These are phyloP conservation scores for Geum urbanum DNA, from an alignment of 306 rosid genomes.

Conservation along the genomic window DNA sequence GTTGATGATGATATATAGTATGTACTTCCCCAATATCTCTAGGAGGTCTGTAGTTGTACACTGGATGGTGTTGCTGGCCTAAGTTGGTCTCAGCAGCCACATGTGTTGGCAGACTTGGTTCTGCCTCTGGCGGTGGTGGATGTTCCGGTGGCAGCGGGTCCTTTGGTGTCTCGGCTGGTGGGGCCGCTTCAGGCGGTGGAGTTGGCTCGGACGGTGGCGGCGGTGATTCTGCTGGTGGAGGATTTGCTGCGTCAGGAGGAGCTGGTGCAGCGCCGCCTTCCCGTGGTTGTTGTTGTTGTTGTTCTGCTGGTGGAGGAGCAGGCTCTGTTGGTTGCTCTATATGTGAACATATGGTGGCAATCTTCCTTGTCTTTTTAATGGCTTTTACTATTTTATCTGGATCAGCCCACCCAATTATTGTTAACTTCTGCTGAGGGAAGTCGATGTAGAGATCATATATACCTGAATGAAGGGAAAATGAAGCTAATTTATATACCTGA, in stretches of 20 bases:
- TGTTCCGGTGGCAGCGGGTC: slow-evolving; percentile 31
- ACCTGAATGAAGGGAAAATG: slow-evolving; percentile 38
- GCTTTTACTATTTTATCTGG: slow-evolving; percentile 75
- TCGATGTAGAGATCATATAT: slow-evolving; percentile 69
- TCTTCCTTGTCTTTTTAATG: slow-evolving; percentile 73
- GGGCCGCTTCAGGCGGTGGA: slow-evolving; percentile 26
- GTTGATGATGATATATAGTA: slow-evolving; percentile 38
- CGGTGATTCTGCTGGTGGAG: slow-evolving; percentile 24
- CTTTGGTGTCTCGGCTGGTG: slow-evolving; percentile 29
- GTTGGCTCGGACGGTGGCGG: slow-evolving; percentile 19
- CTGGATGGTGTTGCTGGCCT: slow-evolving; percentile 22
- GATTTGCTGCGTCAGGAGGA: slow-evolving; percentile 24
- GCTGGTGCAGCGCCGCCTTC: slow-evolving; percentile 22
- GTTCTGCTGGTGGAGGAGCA: slow-evolving; percentile 28
- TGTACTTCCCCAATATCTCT: slow-evolving; percentile 42
- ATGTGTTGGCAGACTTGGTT: slow-evolving; percentile 12
- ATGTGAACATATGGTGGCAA: slow-evolving; percentile 60
- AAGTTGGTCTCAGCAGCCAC: slow-evolving; percentile 26
- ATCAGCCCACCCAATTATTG: slow-evolving; percentile 82
- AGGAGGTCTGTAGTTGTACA: slow-evolving; percentile 28
- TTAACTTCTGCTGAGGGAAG: slow-evolving; percentile 57
- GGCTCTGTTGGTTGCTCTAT: slow-evolving; percentile 43
- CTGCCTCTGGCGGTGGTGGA: slow-evolving; percentile 25
- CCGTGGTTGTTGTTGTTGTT: slow-evolving; percentile 20
- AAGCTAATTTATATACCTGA: slow-evolving; percentile 53